Evolutionary conservation across 1,139 yeast genomes (phyloP).

Genomic region (Kodamaea plutei): DNA sequence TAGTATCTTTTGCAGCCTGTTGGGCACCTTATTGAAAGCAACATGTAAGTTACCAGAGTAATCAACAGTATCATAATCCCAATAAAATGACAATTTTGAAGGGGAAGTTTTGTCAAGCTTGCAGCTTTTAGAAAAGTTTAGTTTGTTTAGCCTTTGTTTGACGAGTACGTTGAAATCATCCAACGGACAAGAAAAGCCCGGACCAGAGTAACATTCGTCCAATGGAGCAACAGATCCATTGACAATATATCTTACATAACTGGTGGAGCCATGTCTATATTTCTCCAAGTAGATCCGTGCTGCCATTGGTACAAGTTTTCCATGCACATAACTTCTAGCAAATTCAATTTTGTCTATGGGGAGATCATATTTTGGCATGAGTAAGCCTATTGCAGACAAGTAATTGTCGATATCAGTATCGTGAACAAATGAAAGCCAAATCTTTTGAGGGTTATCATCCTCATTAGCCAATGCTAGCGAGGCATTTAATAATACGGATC

Average conservation of each 20-base stretch:
- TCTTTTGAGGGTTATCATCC: conserved; percentile 27
- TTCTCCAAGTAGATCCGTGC: conserved; percentile 49
- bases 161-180: conserved; percentile 34
- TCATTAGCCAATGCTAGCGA: conserved; percentile 27
- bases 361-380: conserved; percentile 30
- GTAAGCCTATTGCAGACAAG: conserved; percentile 48
- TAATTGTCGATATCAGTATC: conserved; percentile 53
- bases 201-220: conserved; percentile 47
- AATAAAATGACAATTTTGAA: conserved; percentile 11
- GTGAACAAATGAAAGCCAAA: conserved; percentile 52
- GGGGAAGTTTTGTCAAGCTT: conserved; percentile 9
- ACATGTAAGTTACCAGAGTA: conserved; percentile 3
- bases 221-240: conserved; percentile 58
- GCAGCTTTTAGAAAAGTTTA: conserved; percentile 26
- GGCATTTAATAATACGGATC: conserved; percentile 31
- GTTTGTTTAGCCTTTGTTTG: conserved; percentile 8
- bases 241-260: conserved; percentile 46
- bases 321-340: conserved; percentile 40
- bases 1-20: too few relatives aligned
- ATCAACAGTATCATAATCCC: conserved; percentile 11
- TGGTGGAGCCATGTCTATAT: conserved; percentile 31
- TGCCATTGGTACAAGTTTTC: conserved; percentile 54
- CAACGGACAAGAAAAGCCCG: conserved; percentile 54
- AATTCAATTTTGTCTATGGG: conserved; percentile 31
- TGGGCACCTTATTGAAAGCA: not conserved